Base-by-base conservation (phyloP, 2,329 filamentous ascomycete species). In the Neoascochyta sp. region DNA sequence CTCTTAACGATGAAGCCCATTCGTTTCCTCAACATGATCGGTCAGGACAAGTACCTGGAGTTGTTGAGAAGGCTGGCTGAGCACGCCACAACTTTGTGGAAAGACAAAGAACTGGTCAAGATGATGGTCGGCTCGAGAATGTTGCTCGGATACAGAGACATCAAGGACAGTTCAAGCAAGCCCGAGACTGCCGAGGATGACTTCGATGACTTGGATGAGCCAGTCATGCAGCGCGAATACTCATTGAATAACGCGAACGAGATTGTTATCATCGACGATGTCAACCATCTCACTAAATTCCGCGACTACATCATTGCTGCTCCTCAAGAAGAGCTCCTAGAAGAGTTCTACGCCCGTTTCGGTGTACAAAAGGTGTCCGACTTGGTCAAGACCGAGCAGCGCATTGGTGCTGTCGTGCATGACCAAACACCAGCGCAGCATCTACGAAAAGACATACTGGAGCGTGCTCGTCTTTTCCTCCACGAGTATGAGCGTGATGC, bases 391-490 rank as follows among this genome's bases (percentile, higher is more conserved):
- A 82, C 90, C 52, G 80, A 89, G 34, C 73, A 86, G 12, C 77
- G 75, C 16, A 80, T 92, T 47, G 88, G 88, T 0, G 66, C 73
- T 3, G 66, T 77, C 21, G 73, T 75, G 9, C 67, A 76, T 4
- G 83, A 86, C 50, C 84, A 90, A 52, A 75, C 74, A 15, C 65
- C 71, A n/a, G 85, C 83, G 2, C 67, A 74, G 28, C 78, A 78
- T 54, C 64, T 96, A 23, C 79, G 83, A 32, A 88, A 83, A 48
- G 80, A 90, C 41, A 85, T 96, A 11, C 69, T 93, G 4, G 93
- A 98, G 60, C 79, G 92, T 32, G 83, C 84, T 31, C 86, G 90
- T 43, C 74, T 98, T 15, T 98, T 96, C 60, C 69, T 98, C 16
- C 83, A 95, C 53, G 89, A 86, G 51, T 83, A 90, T 55, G 76